Percentiles rank a stretch among this genome's conserved stretches.
Conservation (phyloP, 139 green algal species). For the Chlamydomonas sp. region DNA sequence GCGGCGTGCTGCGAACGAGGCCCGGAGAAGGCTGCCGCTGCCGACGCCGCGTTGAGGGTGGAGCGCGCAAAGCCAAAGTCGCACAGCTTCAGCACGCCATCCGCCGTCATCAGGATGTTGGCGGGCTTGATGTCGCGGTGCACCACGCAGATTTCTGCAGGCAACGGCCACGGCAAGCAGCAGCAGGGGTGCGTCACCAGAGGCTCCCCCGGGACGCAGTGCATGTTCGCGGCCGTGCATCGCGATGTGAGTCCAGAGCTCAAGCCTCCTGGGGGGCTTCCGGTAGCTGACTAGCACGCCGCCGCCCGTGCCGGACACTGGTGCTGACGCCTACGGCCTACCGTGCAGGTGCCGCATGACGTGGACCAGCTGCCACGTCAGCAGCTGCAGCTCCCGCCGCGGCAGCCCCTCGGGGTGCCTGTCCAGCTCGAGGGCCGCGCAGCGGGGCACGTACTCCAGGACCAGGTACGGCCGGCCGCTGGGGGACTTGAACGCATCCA, state of each 20-base stretch:
- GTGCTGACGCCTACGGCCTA: neutral
- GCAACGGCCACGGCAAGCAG: too few species aligned
- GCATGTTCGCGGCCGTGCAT: too few species aligned
- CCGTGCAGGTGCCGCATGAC: neutral
- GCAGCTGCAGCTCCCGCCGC: neutral
- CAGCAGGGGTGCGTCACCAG: too few species aligned
- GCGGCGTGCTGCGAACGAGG: too few species aligned
- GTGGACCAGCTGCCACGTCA: constrained; percentile 3
- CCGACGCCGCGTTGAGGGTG: too few species aligned
- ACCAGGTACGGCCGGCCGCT: constrained; percentile 50
- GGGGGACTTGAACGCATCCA: constrained; percentile 37
- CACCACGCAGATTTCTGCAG: constrained; percentile 2
- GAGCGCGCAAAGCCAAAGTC: constrained; percentile 84
- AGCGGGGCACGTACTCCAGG: constrained; percentile 5
- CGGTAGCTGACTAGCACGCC: too few species aligned
- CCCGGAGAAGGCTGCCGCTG: too few species aligned
- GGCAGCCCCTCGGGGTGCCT: neutral
- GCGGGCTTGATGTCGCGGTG: constrained; percentile 82
- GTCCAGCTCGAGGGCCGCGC: neutral
- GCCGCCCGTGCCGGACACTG: too few species aligned
- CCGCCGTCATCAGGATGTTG: constrained; percentile 74
- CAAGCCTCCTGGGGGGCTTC: too few species aligned
- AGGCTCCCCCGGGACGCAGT: too few species aligned
- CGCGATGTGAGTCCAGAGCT: too few species aligned
- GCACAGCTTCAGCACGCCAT: constrained; percentile 73